phyloP scores from a whole-genome alignment of 1,284 basidiomycete genomes.

The Coriolopsis trogii region DNA sequence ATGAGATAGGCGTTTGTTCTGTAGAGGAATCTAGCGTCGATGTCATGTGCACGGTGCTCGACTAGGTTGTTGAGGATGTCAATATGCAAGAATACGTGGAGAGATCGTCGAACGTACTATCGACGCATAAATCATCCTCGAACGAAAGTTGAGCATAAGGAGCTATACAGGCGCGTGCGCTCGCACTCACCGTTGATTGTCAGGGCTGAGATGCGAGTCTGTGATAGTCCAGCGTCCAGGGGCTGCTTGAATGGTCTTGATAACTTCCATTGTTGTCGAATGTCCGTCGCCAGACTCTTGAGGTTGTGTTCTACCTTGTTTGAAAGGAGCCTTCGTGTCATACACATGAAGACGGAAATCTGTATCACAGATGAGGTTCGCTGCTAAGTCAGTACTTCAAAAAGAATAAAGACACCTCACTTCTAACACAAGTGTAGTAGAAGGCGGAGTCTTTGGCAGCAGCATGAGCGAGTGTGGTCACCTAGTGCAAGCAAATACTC shows the following conservation, averaged over 20 bases:
- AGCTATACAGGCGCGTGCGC: too few species aligned
- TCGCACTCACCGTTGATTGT: constrained; percentile 77
- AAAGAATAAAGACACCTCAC: constrained; percentile 38
- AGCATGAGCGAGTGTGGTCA: too few species aligned
- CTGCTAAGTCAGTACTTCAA: not conserved
- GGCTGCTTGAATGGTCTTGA: constrained; percentile 80
- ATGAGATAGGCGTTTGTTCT: constrained; percentile 75
- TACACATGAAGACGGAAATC: constrained; percentile 91
- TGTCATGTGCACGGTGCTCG: constrained; percentile 84
- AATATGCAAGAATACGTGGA: not conserved
- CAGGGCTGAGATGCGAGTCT: constrained; percentile 90
- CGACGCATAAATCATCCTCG: constrained; percentile 90
- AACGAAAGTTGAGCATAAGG: not conserved
- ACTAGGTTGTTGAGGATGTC: constrained; percentile 36
- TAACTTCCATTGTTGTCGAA: constrained; percentile 70
- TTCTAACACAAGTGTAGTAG: constrained; percentile 83
- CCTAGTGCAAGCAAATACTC: too few species aligned
- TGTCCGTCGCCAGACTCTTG: constrained; percentile 43
- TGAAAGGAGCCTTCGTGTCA: constrained; percentile 64
- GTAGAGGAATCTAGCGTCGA: constrained; percentile 75
- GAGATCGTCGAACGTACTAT: constrained; percentile 53
- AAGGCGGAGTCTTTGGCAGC: constrained; percentile 69
- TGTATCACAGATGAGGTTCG: constrained; percentile 30
- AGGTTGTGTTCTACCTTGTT: constrained; percentile 19
- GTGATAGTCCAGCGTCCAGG: constrained; percentile 90